A percentile compares a stretch with the other conserved stretches of the same genome.
Evolutionary conservation across 139 green algal genomes (phyloP).

Genomic region (Haematococcus lacustris): DNA sequence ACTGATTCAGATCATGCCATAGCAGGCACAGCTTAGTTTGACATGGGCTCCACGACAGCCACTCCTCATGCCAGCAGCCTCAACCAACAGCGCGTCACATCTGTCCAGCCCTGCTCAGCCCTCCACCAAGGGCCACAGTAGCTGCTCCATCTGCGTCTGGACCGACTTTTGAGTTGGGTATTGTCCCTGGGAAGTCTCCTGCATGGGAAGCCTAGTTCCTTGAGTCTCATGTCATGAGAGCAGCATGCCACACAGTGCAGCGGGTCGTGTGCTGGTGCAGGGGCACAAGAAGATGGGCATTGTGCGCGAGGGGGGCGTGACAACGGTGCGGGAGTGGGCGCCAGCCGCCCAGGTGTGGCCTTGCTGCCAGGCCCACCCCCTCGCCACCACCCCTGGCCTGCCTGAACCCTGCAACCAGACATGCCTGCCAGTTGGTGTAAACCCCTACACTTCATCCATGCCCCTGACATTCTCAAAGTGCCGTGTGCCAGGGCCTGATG

Average conservation of each 20-base stretch:
- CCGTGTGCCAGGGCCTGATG: background rate
- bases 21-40: no score
- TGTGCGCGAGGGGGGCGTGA: slow-evolving; percentile 36
- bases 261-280: slow-evolving; percentile 8
- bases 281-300: slow-evolving; percentile 81
- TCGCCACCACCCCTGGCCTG: no score
- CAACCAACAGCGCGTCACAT: background rate
- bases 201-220: no score
- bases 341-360: no score
- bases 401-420: no score
- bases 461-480: background rate
- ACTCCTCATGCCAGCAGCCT: no score
- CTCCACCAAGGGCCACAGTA: background rate
- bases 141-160: background rate
- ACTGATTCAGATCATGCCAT: no score
- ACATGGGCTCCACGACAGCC: no score
- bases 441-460: background rate
- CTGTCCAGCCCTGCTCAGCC: no score
- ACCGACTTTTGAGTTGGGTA: no score
- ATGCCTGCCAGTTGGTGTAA: background rate
- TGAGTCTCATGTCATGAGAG: background rate
- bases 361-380: no score
- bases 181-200: no score
- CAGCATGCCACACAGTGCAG: background rate
- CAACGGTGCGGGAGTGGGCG: slow-evolving; percentile 84